A percentile compares a stretch with the other conserved stretches of the same genome.
Evolutionary conservation across 495 filamentous ascomycete genomes (phyloP).

Genomic region (Aspergillus coremiiformis): DNA sequence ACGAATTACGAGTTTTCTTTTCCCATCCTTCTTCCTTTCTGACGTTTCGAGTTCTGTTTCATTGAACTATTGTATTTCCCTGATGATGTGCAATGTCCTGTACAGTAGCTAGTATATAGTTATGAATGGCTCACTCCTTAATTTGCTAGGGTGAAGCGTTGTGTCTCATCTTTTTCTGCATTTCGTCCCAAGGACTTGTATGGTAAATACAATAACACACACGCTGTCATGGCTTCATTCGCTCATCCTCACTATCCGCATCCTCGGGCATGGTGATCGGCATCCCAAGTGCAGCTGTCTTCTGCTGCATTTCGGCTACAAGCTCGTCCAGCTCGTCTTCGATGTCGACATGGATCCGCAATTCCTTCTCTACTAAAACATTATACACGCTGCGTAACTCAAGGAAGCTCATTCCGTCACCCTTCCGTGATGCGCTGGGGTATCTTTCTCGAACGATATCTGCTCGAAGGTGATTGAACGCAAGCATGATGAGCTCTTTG

Average conservation of each 20-base stretch:
- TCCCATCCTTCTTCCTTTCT: slow-evolving; percentile 2
- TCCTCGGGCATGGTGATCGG: slow-evolving; percentile 25
- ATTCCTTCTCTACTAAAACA: slow-evolving; percentile 46
- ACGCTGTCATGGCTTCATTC: slow-evolving; percentile 11
- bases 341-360: slow-evolving; percentile 42
- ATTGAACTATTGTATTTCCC: slow-evolving; percentile 8
- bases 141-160: neutral
- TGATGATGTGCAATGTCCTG: slow-evolving; percentile 10
- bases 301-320: slow-evolving; percentile 7
- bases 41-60: slow-evolving; percentile 3
- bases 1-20: slow-evolving; percentile 11
- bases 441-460: slow-evolving; percentile 8
- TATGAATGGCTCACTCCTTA: neutral
- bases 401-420: slow-evolving; percentile 27
- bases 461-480: slow-evolving; percentile 46
- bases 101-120: slow-evolving; percentile 5
- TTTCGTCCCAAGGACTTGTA: neutral
- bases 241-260: slow-evolving; percentile 21
- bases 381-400: slow-evolving; percentile 43
- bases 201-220: neutral
- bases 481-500: slow-evolving; percentile 60
- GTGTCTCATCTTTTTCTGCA: neutral
- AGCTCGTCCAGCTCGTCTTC: slow-evolving; percentile 26
- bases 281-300: slow-evolving; percentile 7
- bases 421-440: neutral